phyloP scores from a whole-genome alignment of 108 stramenopile genomes.

The Nitzschia putrida region DNA sequence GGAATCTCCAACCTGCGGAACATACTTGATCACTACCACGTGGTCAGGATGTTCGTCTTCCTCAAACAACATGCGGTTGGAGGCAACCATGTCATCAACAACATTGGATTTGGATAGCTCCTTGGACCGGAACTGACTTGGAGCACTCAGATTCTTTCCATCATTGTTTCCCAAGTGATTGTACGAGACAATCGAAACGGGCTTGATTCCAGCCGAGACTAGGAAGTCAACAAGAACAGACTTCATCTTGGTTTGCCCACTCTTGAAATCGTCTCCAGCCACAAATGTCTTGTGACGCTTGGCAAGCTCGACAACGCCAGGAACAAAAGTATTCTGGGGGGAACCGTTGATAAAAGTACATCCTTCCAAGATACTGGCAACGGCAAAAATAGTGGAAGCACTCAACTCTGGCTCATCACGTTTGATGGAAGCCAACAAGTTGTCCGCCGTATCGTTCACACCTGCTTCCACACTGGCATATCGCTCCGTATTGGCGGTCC shows the following conservation, averaged over 20 bases:
- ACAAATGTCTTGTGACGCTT: constrained; percentile 83
- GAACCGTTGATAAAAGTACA: constrained; percentile 98
- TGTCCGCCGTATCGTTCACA: constrained; percentile 92
- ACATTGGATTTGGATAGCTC: constrained; percentile 98
- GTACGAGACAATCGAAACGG: constrained; percentile 95
- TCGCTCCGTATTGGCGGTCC: constrained; percentile 99
- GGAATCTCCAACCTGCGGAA: constrained; percentile 96
- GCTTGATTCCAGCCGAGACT: constrained; percentile 96
- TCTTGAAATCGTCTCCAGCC: constrained; percentile 99
- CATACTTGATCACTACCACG: constrained; percentile 96
- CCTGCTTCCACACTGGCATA: constrained; percentile 92
- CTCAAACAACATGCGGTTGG: constrained; percentile 93
- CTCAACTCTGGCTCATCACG: constrained; percentile 89
- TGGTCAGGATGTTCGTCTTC: constrained; percentile 98
- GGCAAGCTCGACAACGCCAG: constrained; percentile 93
- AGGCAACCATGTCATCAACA: constrained; percentile 98
- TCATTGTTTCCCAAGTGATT: constrained; percentile 99
- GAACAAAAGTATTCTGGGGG: constrained; percentile 99
- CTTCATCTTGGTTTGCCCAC: constrained; percentile 99
- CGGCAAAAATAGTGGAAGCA: constrained; percentile 95
- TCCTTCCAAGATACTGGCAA: constrained; percentile 94
- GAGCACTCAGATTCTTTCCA: constrained; percentile 95
- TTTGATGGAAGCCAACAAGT: constrained; percentile 84
- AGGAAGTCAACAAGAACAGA: constrained; percentile 96
- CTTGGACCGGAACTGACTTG: constrained; percentile 96